Evolutionary conservation across 2,329 filamentous ascomycete species (phyloP).

Genomic region (Neurospora sp.): DNA sequence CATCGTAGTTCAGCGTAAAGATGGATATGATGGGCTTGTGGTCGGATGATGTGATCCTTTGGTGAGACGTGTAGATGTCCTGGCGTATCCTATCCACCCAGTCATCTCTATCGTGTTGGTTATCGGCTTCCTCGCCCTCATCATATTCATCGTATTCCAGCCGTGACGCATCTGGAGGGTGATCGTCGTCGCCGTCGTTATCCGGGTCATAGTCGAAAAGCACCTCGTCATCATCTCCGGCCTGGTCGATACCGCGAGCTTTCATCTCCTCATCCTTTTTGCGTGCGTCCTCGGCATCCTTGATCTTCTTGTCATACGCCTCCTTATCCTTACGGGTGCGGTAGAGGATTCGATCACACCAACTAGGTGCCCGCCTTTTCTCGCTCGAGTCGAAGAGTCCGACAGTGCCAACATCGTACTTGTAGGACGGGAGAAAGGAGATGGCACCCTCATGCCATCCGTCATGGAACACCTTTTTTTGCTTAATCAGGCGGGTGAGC

Average conservation of each 20-base stretch:
- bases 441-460: conserved; percentile 88
- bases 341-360: conserved; percentile 92
- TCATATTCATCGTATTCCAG: conserved; percentile 55
- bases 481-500: conserved; percentile 60
- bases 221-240: conserved; percentile 67
- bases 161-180: conserved; percentile 23
- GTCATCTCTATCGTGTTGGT: conserved; percentile 46
- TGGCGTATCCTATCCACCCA: conserved; percentile 43
- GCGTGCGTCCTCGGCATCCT: conserved; percentile 56
- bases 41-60: conserved; percentile 82
- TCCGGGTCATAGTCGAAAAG: conserved; percentile 88
- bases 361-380: conserved; percentile 84
- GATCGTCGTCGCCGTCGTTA: conserved; percentile 47
- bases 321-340: conserved; percentile 63
- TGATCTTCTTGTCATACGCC: conserved; percentile 50
- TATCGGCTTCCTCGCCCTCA: conserved; percentile 39
- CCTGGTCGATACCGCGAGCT: conserved; percentile 62
- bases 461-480: conserved; percentile 75
- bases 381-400: conserved; percentile 91
- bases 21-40: conserved; percentile 85
- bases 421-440: conserved; percentile 87
- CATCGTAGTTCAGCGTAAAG: conserved; percentile 78
- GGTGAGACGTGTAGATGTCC: conserved; percentile 74
- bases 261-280: conserved; percentile 80
- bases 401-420: conserved; percentile 92